Base-by-base conservation (phyloP, 164 flowering plant species). In the Liriodendron chinense region DNA sequence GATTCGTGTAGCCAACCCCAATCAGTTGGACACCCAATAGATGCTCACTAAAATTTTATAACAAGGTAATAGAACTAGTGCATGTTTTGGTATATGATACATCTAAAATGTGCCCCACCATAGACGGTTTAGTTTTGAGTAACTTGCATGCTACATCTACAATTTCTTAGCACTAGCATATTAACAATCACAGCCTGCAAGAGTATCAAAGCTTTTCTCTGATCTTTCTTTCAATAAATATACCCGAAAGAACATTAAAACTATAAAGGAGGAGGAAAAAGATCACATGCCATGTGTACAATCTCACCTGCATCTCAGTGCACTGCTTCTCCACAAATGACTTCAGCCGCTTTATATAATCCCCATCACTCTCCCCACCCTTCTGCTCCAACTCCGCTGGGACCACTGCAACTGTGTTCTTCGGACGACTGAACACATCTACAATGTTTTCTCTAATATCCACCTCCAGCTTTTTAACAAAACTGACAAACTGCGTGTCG, bases 301-400 rank as follows among this genome's bases (percentile, higher is more conserved):
- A 59, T 24, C 65, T 49, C 83, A 96, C 99, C 99, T 96, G 98
- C 75, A 96, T 91, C 84, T 96, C 98, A 50, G 82, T 80, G 85
- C 95, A 90, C 73, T 96, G 99, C 81, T 90, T 90, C 88, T 91
- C 93, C 70, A 91, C 85, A 78, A 96, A 90, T 23, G 81, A 82
- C 82, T 89, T 91, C 53, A 96, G 83, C 82, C 99, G 87, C 65
- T 85, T 84, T 74, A 88, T 85, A 71, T 96, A 96, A 68, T 94
- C 97, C 34, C 70, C 81, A 72, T 92, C 93, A 76, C 74, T 87
- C 82, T 96, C 99, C 62, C 90, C 95, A 74, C 68, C 77, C 85
- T 78, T 87, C 80, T 91, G 92, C 65, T 96, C 98, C 83, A 96
- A 73, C 75, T 90, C 93, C 25, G 96, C 94, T 34, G 99, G 97